Conservation (phyloP, 768 basidiomycete species). For the Serendipita vermifera region DNA sequence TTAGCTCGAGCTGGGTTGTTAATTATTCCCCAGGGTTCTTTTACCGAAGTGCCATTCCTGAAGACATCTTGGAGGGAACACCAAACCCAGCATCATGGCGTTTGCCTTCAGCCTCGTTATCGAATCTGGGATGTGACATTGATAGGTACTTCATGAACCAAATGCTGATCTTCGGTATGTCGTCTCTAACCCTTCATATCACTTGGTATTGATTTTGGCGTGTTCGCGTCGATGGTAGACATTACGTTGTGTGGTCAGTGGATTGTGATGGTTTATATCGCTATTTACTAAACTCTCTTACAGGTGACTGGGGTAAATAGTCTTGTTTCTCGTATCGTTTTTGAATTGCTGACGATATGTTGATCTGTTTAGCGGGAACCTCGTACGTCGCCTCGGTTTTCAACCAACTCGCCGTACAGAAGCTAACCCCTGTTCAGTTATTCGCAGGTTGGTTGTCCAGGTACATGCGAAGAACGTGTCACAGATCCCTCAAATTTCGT, state of each 20-base stretch:
- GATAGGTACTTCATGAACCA: conserved; percentile 50
- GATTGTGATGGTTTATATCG: conserved; percentile 6
- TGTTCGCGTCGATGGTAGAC: conserved; percentile 30
- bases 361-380: too few species aligned
- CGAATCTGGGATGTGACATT: conserved; percentile 43
- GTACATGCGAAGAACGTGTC: conserved; percentile 49
- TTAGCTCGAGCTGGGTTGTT: too few species aligned
- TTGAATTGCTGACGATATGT: too few species aligned
- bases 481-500: conserved; percentile 61
- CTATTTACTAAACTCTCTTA: conserved; percentile 12
- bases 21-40: conserved; percentile 48
- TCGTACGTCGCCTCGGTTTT: too few species aligned
- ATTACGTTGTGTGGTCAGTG: conserved; percentile 67
- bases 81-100: conserved; percentile 63
- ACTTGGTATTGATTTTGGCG: not conserved
- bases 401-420: too few species aligned
- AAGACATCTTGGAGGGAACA: conserved; percentile 45
- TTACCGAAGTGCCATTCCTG: conserved; percentile 62
- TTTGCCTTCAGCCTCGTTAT: conserved; percentile 46
- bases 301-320: conserved; percentile 79
- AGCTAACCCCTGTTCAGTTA: too few species aligned
- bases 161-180: conserved; percentile 61
- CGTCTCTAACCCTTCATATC: not conserved
- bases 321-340: too few species aligned
- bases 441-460: too few species aligned